Evolutionary conservation across 176 grass and related monocot genomes (phyloP), one percentile per base, ranked within the genome.

Genomic region (Zea mays): DNA sequence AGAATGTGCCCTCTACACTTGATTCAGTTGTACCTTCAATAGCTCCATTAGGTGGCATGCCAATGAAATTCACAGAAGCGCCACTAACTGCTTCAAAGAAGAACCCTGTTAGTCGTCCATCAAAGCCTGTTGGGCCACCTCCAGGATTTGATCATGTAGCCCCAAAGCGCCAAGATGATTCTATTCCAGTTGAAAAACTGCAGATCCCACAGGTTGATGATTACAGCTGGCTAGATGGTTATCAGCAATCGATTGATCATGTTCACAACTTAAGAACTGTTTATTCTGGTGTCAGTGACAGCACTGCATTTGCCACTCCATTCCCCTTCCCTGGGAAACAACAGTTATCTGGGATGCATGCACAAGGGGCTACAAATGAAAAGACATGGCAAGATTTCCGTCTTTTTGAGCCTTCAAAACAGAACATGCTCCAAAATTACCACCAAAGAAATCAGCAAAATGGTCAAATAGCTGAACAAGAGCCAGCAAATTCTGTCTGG

Each of bases 341-440:
- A 27, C 27, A 27, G 27, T 27, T 27, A 27, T 27, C 27, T 27
- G 27, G 51, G 73, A 78, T 77, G 50, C 79, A 82, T 7, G 12
- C 45, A 36, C 59, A 71, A 70, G 71, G 17, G 27, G 27, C 27
- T 6, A 17, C 46, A 5, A 72, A 82, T 72, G 92, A 88, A 55
- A 88, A 59, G 79, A 76, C 76, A 70, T 93, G 93, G 93, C 83
- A 90, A 34, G 91, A 94, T 90, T 93, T 97, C 72, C 84, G 90
- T 58, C 94, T 86, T 79, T 97, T 94, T 76, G 91, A 92, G 39
- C 91, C 91, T 56, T 21, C 79, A 42, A 86, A 92, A 76, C 60
- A 88, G 47, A 90, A 82, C 75, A 79, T 80, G 43, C 71, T 81
- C 54, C 75, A 86, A 65, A 77, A 91, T 48, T 55, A 65, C 67